Base-by-base conservation (phyloP, 495 filamentous ascomycete species). In the Annulohypoxylon maeteangense region DNA sequence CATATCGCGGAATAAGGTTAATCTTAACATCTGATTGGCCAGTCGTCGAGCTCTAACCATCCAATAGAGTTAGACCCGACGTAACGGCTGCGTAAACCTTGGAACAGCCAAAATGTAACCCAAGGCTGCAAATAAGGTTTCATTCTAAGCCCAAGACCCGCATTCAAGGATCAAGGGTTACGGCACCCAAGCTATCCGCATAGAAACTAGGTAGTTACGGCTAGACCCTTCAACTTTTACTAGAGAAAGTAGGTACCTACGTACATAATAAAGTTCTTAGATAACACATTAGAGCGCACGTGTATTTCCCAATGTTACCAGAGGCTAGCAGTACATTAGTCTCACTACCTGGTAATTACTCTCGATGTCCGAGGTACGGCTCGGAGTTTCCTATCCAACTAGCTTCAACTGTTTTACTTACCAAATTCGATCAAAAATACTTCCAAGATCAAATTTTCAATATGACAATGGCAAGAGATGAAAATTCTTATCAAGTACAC, bases 301-400 rank as follows among this genome's bases (percentile, higher is more conserved):
- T 47, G 22, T 48, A 10, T 32, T 65, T 5, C 42, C 1, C 34
- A 12, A 38, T n/a, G 12, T 14, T 40, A 40, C 4, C 36, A n/a
- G 14, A 40, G n/a, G n/a, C 14, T 14, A 14, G 11, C n/a, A n/a
- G n/a, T n/a, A n/a, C n/a, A n/a, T n/a, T 14, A 14, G 36, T 40
- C 36, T 40, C 36, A 14, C 36, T 40, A n/a, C n/a, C n/a, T n/a
- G n/a, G n/a, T n/a, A 12, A 51, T 23, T 14, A 7, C 3, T 25
- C 20, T 67, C 62, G 58, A 63, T 62, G 4, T 71, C 68, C 68
- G 68, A 71, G 62, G 40, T 59, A 34, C 56, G 44, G 50, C 8
- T 67, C 68, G 68, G 68, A 71, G 57, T 71, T 71, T 58, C 63
- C 22, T 42, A 14, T 16, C 10, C 16, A 34, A 16, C 38, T 25